These are phyloP conservation scores for Posidonia australis DNA, from an alignment of 106 monocot genomes.

Conservation along the genomic window DNA sequence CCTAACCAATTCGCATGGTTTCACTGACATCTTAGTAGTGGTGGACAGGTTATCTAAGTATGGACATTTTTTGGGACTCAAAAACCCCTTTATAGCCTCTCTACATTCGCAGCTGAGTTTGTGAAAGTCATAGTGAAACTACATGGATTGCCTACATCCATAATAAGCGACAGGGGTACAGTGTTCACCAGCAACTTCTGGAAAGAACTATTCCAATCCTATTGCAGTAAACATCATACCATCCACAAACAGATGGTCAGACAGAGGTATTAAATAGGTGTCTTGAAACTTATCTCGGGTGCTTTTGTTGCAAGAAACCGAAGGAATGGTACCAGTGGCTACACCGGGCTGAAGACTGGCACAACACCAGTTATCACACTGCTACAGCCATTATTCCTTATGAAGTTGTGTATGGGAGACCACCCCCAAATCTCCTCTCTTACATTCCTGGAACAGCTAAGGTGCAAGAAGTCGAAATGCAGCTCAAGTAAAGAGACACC, in stretches of 20 bases:
- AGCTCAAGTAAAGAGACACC: too few species aligned
- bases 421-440: neutral
- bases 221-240: neutral
- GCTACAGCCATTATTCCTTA: neutral
- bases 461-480: too few species aligned
- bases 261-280: neutral
- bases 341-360: neutral
- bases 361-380: neutral
- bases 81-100: neutral
- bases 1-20: neutral
- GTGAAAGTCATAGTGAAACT: neutral
- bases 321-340: neutral
- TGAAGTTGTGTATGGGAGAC: neutral
- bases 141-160: neutral
- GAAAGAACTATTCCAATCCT: neutral
- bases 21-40: slow-evolving; percentile 3
- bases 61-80: neutral
- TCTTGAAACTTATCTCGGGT: neutral
- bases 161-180: neutral
- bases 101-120: slow-evolving; percentile 5
- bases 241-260: neutral
- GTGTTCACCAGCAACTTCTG: neutral
- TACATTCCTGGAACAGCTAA: neutral
- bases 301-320: neutral
- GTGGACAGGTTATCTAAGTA: slow-evolving; percentile 14